Evolutionary conservation across 768 basidiomycete genomes (phyloP).

Genomic region (Psilocybe cyanescens): DNA sequence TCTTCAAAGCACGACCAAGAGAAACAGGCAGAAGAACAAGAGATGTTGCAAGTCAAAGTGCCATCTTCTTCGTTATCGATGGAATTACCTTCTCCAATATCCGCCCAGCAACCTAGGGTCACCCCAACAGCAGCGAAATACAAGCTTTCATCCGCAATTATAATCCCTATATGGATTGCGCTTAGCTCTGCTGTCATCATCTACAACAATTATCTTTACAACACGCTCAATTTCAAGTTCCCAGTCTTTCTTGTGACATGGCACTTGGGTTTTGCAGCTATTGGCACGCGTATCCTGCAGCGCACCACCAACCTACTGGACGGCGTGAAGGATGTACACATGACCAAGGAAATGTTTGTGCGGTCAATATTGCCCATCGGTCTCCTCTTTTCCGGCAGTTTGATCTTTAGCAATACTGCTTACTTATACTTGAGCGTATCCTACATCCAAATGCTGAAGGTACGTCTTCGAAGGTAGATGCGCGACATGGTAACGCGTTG

Average conservation of each 20-base stretch:
- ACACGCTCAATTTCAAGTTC: constrained; percentile 80
- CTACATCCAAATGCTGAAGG: constrained; percentile 98
- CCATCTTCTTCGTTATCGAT: constrained; percentile 19
- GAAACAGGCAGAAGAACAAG: constrained; percentile 27
- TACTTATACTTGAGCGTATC: constrained; percentile 91
- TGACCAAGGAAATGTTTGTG: constrained; percentile 79
- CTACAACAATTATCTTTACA: constrained; percentile 94
- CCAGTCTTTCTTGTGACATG: constrained; percentile 94
- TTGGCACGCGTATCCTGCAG: constrained; percentile 86
- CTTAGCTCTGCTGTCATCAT: constrained; percentile 91
- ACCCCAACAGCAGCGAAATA: constrained; percentile 43
- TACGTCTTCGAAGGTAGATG: constrained; percentile 28
- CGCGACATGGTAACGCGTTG: constrained; percentile 6
- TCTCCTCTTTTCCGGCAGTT: constrained; percentile 88
- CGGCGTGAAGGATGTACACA: constrained; percentile 75
- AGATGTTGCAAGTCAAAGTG: constrained; percentile 26
- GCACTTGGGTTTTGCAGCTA: constrained; percentile 77
- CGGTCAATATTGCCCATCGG: constrained; percentile 93
- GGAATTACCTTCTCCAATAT: constrained; percentile 62
- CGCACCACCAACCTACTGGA: constrained; percentile 84
- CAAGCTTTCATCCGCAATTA: constrained; percentile 66
- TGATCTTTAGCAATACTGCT: constrained; percentile 90
- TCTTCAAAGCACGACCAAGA: constrained; percentile 28
- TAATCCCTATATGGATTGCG: constrained; percentile 93
- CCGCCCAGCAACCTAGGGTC: constrained; percentile 34